Evolutionary conservation across 2,329 filamentous ascomycete genomes (phyloP).

Genomic region (Exophiala alcalophila): DNA sequence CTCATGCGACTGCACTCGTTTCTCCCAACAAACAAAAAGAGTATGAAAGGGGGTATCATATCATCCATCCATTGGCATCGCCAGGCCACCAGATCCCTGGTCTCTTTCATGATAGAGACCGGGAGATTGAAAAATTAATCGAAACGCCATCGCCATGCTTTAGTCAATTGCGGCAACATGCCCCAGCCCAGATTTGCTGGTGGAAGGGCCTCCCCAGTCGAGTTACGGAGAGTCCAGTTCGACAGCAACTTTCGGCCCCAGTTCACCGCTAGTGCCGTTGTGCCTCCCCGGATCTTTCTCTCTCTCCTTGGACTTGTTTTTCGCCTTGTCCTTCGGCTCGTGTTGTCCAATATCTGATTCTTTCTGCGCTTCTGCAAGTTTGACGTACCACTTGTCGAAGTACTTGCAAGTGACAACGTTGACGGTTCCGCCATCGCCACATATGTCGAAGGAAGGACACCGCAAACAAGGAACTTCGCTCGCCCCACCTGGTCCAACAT

Average conservation of each 20-base stretch:
- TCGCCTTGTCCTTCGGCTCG: constrained; percentile 6
- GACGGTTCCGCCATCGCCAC: constrained; percentile 84
- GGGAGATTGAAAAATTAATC: too few species aligned
- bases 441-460: constrained; percentile 91
- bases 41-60: too few species aligned
- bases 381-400: constrained; percentile 75
- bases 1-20: too few species aligned
- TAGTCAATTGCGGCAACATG: too few species aligned
- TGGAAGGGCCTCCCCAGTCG: too few species aligned
- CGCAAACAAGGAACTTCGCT: constrained; percentile 87
- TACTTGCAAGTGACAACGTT: constrained; percentile 89
- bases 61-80: too few species aligned
- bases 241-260: constrained; percentile 12
- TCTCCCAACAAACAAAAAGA: too few species aligned
- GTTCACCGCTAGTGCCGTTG: constrained; percentile 7
- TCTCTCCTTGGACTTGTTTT: constrained; percentile 6
- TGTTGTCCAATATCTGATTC: constrained; percentile 12
- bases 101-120: too few species aligned
- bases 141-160: constrained; percentile 14
- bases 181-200: too few species aligned
- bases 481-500: constrained; percentile 63
- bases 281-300: constrained; percentile 1
- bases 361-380: constrained; percentile 30
- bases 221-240: too few species aligned
- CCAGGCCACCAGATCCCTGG: too few species aligned